Base-by-base conservation (phyloP, 1,284 basidiomycete genomes). In the Gomphus sp. region DNA sequence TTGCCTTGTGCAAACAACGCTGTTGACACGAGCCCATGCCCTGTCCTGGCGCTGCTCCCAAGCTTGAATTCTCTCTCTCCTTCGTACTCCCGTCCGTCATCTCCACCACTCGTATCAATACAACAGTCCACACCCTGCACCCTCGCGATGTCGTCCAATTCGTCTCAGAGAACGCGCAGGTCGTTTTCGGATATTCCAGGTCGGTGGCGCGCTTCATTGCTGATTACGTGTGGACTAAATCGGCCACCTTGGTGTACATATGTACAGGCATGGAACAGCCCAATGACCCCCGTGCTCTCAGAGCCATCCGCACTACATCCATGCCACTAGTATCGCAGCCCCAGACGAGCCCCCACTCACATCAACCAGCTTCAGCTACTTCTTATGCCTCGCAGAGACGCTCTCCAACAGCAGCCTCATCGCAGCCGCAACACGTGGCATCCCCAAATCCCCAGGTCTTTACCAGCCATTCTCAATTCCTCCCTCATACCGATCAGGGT, bases 371-470 rank as follows among this genome's bases (percentile, higher is more conserved):
- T 1, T 2, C 56, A 25, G 37, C 22, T 14, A 9, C 55, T 14
- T 41, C 56, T 9, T 34, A 48, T 41, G 10, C 49, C 34, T 25
- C 18, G 12, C 39, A 52, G 37, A 52, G 50, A 16, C 57, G 57
- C 39, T 52, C 57, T 28, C 37, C 57, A 2, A 16, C 54, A 12
- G 39, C 45, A 4, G n/a, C 50, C 2, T 43, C 68, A 54, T 68
- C 73, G 47, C 74, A 75, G 56, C 68, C 72, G 43, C 72, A 68
- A 56, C 71, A 73, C 55, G 71, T 76, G 2, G 71, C 75, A n/a
- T 73, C 76, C 7, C 71, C 74, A 4, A 68, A 69, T 18, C 69
- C 74, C 44, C 73, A 73, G 51, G 68, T 71, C 45, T 68, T 71
- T 6, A 70, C 72, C 25, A 70, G 67, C 67, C 39, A 77, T 73